phyloP scores from a whole-genome alignment of 805 yeast species.

The Cyberlindnera veronae region DNA sequence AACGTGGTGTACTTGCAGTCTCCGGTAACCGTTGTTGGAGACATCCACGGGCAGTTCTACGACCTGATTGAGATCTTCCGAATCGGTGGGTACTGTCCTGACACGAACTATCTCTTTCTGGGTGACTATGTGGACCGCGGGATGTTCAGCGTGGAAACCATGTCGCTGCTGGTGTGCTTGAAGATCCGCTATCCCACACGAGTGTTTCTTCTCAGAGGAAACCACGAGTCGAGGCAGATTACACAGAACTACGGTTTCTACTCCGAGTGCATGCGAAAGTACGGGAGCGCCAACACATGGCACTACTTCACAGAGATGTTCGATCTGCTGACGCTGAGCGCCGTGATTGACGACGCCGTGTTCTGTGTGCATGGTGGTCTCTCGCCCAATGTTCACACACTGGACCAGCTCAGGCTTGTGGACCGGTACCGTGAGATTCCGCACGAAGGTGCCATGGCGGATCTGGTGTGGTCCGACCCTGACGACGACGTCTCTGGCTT shows the following conservation, averaged over 20 bases:
- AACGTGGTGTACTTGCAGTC: conserved; percentile 81
- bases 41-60: conserved; percentile 96
- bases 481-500: conserved; percentile 78
- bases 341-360: conserved; percentile 82
- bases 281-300: conserved; percentile 83
- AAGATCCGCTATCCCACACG: conserved; percentile 87
- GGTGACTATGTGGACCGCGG: conserved; percentile 98
- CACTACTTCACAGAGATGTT: conserved; percentile 84
- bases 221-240: conserved; percentile 94
- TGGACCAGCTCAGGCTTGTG: conserved; percentile 86
- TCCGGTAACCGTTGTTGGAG: conserved; percentile 96
- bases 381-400: conserved; percentile 90
- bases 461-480: conserved; percentile 97
- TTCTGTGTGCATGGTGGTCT: conserved; percentile 98
- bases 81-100: conserved; percentile 91
- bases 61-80: conserved; percentile 89
- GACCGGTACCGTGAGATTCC: conserved; percentile 95
- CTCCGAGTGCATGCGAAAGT: conserved; percentile 88
- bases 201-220: conserved; percentile 82
- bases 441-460: conserved; percentile 99
- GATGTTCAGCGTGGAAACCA: conserved; percentile 89
- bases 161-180: conserved; percentile 73
- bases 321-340: conserved; percentile 85
- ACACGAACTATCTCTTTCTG: conserved; percentile 85
- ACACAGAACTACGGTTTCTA: conserved; percentile 97